Evolutionary conservation across 2,329 filamentous ascomycete species (phyloP), one percentile per base, ranked within the genome.

Genomic region (Fusarium citri): DNA sequence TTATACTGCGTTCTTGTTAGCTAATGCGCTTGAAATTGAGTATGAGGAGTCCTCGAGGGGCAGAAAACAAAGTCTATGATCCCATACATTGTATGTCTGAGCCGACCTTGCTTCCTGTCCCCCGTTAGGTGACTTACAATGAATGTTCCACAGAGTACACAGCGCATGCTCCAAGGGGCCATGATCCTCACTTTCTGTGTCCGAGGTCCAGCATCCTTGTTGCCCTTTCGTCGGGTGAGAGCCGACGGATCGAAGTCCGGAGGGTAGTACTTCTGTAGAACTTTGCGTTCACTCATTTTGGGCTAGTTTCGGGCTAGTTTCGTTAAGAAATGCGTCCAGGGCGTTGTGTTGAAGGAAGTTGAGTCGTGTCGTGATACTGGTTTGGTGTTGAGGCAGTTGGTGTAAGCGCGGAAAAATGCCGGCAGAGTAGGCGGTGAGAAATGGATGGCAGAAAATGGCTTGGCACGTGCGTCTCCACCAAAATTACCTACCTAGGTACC

Each of bases 191-290:
- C 94, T 0, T 91, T 94, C 76, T 97, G 93, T 11, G 94, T 87
- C 73, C 93, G 93, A 1, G 93, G 93, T 0, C 93, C 94, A 9
- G 87, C 86, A 59, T 89, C 84, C 78, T 94, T 94, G 11, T 89
- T 88, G 28, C 84, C 90, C 70, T 88, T 89, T 66, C 89, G 90
- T 20, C 93, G 89, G 26, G 87, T 86, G 81, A 98, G 88, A 75
- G 92, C 90, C 26, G 89, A 89, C 15, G 95, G 95, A 80, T 99
- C 96, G 81, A 98, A 99, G 79, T 98, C 94, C 84, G 81, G 92
- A 81, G 88, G 88, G 74, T 86, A 89, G 79, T 88, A 88, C 78
- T 88, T 88, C 68, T 79, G 75, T 81, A 94, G 85, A 50, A 95
- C 93, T 82, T 96, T 96, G 76, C 93, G 89, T 83, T 97, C 93